Conservation (phyloP, 371 early-diverging fungal genomes). For the Mucor sp. region DNA sequence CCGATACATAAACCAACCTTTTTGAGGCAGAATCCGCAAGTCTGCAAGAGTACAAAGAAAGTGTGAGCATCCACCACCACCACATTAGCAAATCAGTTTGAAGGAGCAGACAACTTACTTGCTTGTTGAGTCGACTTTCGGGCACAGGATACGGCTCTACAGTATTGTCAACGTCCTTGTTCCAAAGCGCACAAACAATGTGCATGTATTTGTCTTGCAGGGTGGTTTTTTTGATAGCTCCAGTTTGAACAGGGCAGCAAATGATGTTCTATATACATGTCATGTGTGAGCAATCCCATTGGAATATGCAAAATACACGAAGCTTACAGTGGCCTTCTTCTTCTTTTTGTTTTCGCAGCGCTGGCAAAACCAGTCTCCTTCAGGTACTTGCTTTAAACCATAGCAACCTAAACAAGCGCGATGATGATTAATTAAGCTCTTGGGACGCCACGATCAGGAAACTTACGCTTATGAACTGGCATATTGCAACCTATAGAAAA, state of each 20-base stretch:
- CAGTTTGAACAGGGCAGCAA: constrained; percentile 51
- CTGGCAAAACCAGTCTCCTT: constrained; percentile 60
- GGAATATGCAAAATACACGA: neutral
- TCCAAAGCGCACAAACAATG: constrained; percentile 60
- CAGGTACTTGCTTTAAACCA: constrained; percentile 48
- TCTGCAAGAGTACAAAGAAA: constrained; percentile 11
- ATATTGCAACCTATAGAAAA: constrained; percentile 47
- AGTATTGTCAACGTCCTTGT: constrained; percentile 38
- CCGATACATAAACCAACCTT: constrained; percentile 36
- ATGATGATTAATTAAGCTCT: neutral
- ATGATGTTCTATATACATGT: constrained; percentile 38
- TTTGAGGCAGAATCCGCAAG: constrained; percentile 33
- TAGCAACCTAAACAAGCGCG: constrained; percentile 39
- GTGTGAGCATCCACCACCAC: neutral
- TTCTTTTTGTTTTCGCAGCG: constrained; percentile 46
- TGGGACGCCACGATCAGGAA: neutral
- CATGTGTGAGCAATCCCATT: neutral
- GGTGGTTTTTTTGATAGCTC: constrained; percentile 57
- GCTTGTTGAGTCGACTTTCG: constrained; percentile 18
- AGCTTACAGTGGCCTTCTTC: constrained; percentile 41
- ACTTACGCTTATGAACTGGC: constrained; percentile 56
- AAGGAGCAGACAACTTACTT: constrained; percentile 20
- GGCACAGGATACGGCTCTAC: constrained; percentile 45
- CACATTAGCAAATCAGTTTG: neutral
- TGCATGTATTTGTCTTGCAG: constrained; percentile 59